A percentile compares a stretch with the other conserved stretches of the same genome.
Evolutionary conservation across 2,329 filamentous ascomycete genomes (phyloP).

Genomic region (Clarireedia homoeocarpa): DNA sequence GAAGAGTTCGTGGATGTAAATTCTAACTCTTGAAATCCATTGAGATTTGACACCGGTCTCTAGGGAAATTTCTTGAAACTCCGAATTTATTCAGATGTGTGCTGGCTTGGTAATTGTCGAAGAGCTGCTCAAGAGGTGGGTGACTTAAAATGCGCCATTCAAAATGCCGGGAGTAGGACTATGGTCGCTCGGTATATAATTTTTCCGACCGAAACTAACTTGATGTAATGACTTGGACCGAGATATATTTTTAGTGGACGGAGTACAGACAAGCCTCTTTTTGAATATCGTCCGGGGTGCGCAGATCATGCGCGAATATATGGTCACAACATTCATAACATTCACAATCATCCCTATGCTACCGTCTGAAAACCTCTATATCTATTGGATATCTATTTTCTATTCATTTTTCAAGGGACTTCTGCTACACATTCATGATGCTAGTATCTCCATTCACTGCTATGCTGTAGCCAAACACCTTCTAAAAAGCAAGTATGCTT

Average conservation of each 20-base stretch:
- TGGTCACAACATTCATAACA: too few relatives aligned
- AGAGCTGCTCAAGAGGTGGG: conserved; percentile 4
- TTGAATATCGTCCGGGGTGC: too few relatives aligned
- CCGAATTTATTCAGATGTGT: conserved; percentile 3
- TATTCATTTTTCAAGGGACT: too few relatives aligned
- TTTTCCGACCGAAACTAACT: not conserved
- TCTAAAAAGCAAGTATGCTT: not conserved
- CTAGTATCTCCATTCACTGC: too few relatives aligned
- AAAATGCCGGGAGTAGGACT: not conserved
- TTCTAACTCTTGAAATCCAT: conserved; percentile 17
- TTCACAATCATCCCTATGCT: too few relatives aligned
- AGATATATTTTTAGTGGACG: too few relatives aligned
- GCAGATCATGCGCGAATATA: too few relatives aligned
- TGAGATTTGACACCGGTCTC: conserved; percentile 10
- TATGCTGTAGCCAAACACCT: not conserved
- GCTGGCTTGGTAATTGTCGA: conserved; percentile 2
- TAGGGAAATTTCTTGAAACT: not conserved
- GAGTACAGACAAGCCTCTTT: too few relatives aligned
- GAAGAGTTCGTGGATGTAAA: conserved; percentile 8
- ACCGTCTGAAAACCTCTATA: too few relatives aligned
- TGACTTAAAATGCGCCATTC: conserved; percentile 7
- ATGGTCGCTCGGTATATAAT: not conserved
- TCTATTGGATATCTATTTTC: too few relatives aligned
- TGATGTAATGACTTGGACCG: not conserved
- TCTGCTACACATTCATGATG: too few relatives aligned